A percentile compares a stretch with the other conserved stretches of the same genome.
phyloP scores from a whole-genome alignment of 176 grass and related monocot genomes.

The Oryza australiensis region DNA sequence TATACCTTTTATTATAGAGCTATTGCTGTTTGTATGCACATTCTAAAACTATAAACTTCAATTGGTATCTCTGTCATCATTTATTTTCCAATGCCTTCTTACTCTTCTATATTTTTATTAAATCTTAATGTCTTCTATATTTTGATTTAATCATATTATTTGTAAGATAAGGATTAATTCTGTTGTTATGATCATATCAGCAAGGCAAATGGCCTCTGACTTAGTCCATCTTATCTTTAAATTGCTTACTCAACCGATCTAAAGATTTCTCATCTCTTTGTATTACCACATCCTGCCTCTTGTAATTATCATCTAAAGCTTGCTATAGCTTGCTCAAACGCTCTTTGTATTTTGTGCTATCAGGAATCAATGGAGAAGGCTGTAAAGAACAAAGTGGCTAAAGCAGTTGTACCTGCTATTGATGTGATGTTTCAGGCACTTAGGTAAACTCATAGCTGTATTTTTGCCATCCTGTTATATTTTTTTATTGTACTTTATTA shows the following conservation, averaged over 20 bases:
- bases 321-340: conserved; percentile 21
- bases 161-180: conserved; percentile 9
- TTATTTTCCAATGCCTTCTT: conserved; percentile 14
- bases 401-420: conserved; percentile 99
- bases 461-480: conserved; percentile 17
- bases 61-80: not conserved
- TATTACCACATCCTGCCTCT: not conserved
- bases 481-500: not conserved
- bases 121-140: not conserved
- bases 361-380: conserved; percentile 99
- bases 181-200: not conserved
- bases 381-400: conserved; percentile 97
- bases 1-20: not conserved
- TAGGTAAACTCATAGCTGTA: conserved; percentile 52
- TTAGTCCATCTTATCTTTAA: not conserved
- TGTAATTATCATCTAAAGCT: conserved; percentile 20
- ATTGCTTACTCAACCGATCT: conserved; percentile 3
- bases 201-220: conserved; percentile 4
- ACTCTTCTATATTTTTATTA: not conserved
- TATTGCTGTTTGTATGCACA: not conserved
- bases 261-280: not conserved
- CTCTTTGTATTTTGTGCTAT: conserved; percentile 28
- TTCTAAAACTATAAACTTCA: not conserved
- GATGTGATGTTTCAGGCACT: conserved; percentile 99
- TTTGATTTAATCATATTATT: not conserved